Base-by-base conservation (phyloP, 192 early-diverging fungal genomes). In the Cladochytrium replicatum region DNA sequence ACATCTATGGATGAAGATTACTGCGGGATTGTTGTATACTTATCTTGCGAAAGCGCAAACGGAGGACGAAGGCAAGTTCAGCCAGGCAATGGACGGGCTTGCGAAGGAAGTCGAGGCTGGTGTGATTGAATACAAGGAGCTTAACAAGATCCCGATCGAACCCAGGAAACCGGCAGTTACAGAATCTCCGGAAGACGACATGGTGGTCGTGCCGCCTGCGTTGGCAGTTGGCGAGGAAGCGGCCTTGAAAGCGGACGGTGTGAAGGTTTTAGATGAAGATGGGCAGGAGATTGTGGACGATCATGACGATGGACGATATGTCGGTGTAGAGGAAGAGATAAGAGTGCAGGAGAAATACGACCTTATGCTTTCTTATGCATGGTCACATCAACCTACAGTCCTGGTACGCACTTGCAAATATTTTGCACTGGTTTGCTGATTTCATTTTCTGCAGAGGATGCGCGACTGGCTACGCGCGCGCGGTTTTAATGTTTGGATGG, bases 21-120 rank as follows among this genome's bases (percentile, higher is more conserved):
- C 61, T 2, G 57, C 61, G 2, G 61, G 61, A 6, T 32, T 63
- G 22, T 43, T 59, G 42, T 59, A 59, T 41, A 63, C 55, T 6
- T 43, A 32, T 23, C 45, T 63, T 46, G 49, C 26, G 11, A 44
- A 37, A 17, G 17, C 25, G 25, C 41, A 63, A 29, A 13, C 31
- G n/a, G 3, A 17, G 8, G 42, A 52, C 17, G 41, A 30, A 2
- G 19, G 2, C 2, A 6, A 6, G 3, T 63, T 54, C 55, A 55
- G 58, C 30, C 6, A 9, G 22, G 49, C 50, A 2, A 58, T 63
- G 61, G 50, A 57, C 17, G 27, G 34, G 0, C 42, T 63, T 6
- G 38, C 41, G 5, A 17, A 40, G 19, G 61, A 63, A 52, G 40
- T 63, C 29, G 22, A 9, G 19, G 41, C 32, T 1, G 43, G 29